Evolutionary conservation across 2,329 filamentous ascomycete genomes (phyloP).

Genomic region (Graphilbum fragrans): DNA sequence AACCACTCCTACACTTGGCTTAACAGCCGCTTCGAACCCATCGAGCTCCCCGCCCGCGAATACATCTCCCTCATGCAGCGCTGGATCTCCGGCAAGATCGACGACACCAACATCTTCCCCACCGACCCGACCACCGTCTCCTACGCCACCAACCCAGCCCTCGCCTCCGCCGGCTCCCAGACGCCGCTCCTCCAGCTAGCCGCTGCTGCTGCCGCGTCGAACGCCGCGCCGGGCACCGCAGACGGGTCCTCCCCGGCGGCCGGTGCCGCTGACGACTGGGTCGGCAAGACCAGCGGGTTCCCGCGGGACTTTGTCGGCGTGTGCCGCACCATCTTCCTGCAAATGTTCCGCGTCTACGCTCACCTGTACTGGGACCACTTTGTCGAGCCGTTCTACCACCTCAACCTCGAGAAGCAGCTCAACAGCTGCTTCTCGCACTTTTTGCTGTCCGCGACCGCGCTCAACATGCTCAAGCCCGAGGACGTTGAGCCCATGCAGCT

Average conservation of each 20-base stretch:
- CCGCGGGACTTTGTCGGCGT: conserved; percentile 81
- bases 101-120: conserved; percentile 80
- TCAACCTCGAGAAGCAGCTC: conserved; percentile 67
- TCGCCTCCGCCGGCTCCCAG: background rate
- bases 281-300: conserved; percentile 88
- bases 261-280: conserved; percentile 43
- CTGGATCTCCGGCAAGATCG: conserved; percentile 94
- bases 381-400: conserved; percentile 69
- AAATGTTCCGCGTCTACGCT: conserved; percentile 97
- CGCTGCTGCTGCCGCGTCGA: conserved; percentile 20
- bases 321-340: conserved; percentile 87
- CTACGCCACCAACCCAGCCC: conserved; percentile 45
- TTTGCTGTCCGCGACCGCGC: conserved; percentile 64
- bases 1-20: conserved; percentile 97
- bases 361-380: conserved; percentile 98
- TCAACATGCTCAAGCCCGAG: conserved; percentile 74
- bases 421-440: conserved; percentile 86
- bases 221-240: conserved; percentile 45
- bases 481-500: conserved; percentile 95
- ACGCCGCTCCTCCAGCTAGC: background rate
- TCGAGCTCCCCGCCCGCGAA: conserved; percentile 82
- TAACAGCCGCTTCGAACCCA: conserved; percentile 73
- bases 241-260: too few species aligned
- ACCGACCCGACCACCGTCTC: conserved; percentile 66
- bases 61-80: conserved; percentile 95